Percentiles rank a stretch among this genome's conserved stretches.
These are phyloP conservation scores for Trichoderma erinaceum DNA, from an alignment of 495 filamentous ascomycete species.

Conservation along the genomic window DNA sequence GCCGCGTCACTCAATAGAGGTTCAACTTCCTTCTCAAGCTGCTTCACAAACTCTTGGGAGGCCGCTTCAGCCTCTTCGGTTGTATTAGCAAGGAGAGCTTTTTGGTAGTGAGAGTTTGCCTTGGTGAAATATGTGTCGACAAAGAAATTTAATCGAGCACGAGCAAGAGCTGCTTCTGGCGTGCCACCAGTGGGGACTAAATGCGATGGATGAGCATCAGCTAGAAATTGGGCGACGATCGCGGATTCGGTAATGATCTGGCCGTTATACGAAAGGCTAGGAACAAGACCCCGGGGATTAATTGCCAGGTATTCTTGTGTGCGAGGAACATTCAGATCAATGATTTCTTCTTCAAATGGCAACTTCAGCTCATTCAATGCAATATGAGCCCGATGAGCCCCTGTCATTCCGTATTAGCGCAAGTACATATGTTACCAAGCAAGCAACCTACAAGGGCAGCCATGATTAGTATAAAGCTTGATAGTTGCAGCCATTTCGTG, in stretches of 20 bases:
- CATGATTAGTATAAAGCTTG: constrained; percentile 67
- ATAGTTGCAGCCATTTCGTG: constrained; percentile 29
- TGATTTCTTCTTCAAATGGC: constrained; percentile 71
- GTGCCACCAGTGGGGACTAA: constrained; percentile 44
- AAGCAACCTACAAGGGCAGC: constrained; percentile 55
- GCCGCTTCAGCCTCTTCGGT: constrained; percentile 35
- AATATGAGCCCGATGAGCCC: constrained; percentile 78
- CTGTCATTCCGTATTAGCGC: constrained; percentile 20
- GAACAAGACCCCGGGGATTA: constrained; percentile 82
- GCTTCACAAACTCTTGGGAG: constrained; percentile 41
- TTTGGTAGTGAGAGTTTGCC: constrained; percentile 42
- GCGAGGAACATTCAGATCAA: constrained; percentile 66
- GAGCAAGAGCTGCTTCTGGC: constrained; percentile 38
- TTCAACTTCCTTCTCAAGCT: constrained; percentile 67
- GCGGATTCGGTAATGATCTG: constrained; percentile 66
- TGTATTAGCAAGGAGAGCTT: constrained; percentile 33
- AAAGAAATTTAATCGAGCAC: constrained; percentile 72
- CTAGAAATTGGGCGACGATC: constrained; percentile 73
- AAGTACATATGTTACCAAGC: not conserved
- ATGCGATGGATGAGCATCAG: constrained; percentile 42
- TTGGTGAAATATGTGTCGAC: constrained; percentile 68
- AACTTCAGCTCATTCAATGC: constrained; percentile 65
- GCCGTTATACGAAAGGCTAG: constrained; percentile 62
- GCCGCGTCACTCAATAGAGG: constrained; percentile 58
- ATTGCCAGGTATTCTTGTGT: constrained; percentile 79